Conservation (phyloP, 2,329 filamentous ascomycete genomes). For the Ophiocordyceps australis region DNA sequence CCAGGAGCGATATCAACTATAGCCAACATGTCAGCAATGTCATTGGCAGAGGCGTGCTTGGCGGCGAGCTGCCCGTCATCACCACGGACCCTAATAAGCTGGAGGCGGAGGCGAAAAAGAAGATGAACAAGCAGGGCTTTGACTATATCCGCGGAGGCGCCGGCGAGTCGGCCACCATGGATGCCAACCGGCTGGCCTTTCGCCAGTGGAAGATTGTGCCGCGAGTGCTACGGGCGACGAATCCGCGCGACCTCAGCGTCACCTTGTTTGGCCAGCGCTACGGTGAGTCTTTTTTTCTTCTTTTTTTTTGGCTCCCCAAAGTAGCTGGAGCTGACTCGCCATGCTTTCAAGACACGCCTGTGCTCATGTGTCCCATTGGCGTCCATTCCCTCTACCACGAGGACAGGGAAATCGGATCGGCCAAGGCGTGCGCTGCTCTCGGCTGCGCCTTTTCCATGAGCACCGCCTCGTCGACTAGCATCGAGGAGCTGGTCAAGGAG, state of each 20-base stretch:
- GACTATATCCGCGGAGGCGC: constrained; percentile 46
- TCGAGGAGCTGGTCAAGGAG: constrained; percentile 47
- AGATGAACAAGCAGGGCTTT: constrained; percentile 27
- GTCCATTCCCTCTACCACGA: constrained; percentile 50
- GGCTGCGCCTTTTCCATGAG: constrained; percentile 49
- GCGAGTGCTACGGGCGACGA: constrained; percentile 25
- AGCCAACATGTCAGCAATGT: too few relatives aligned
- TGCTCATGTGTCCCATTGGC: constrained; percentile 51
- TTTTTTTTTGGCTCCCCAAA: too few relatives aligned
- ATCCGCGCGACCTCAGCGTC: constrained; percentile 27
- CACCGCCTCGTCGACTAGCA: constrained; percentile 42
- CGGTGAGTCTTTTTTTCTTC: constrained; percentile 7
- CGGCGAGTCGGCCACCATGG: constrained; percentile 41
- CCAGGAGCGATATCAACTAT: too few relatives aligned
- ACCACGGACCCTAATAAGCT: constrained; percentile 41
- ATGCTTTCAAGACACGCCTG: constrained; percentile 13
- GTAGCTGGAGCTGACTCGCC: background rate
- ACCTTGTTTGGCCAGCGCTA: constrained; percentile 33
- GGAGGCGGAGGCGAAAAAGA: constrained; percentile 31
- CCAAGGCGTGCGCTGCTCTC: constrained; percentile 39
- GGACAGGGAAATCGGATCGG: constrained; percentile 45
- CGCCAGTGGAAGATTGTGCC: constrained; percentile 32
- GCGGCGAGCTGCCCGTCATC: constrained; percentile 26
- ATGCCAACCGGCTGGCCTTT: constrained; percentile 39
- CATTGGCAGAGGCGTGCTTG: constrained; percentile 31